phyloP scores from a whole-genome alignment of 1,139 yeast genomes.

The Magnusiomyces suaveolens region DNA sequence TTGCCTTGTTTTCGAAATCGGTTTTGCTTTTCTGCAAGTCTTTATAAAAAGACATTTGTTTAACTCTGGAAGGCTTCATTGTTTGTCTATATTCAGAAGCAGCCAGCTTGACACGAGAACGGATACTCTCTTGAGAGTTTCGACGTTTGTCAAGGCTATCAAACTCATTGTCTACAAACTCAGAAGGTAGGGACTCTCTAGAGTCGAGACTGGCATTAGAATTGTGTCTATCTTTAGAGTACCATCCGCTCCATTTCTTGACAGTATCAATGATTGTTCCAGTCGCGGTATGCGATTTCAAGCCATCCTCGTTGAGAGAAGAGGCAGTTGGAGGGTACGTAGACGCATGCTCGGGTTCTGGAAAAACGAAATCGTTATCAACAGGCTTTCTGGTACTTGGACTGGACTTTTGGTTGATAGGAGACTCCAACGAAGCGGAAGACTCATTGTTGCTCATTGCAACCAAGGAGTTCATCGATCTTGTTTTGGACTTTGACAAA shows the following conservation, averaged over 20 bases:
- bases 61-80: neutral
- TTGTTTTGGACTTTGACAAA: neutral
- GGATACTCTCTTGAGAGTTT: slow-evolving; percentile 1
- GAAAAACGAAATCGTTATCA: neutral
- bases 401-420: neutral
- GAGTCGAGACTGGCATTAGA: slow-evolving; percentile 1
- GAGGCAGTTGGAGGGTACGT: neutral
- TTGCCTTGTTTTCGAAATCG: neutral
- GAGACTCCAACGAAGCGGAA: neutral
- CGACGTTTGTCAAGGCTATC: neutral
- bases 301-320: neutral
- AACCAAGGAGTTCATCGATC: slow-evolving; percentile 1
- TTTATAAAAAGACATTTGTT: neutral
- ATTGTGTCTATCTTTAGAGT: slow-evolving; percentile 21
- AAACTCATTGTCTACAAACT: neutral
- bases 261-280: slow-evolving; percentile 22
- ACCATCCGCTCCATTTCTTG: slow-evolving; percentile 28
- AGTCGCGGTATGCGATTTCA: neutral
- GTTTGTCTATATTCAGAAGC: slow-evolving; percentile 1
- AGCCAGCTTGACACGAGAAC: neutral
- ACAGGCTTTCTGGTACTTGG: neutral
- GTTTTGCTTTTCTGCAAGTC: neutral
- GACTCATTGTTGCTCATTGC: neutral
- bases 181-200: neutral
- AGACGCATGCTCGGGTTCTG: neutral